Percentiles rank a stretch among this genome's conserved stretches.
phyloP scores from a whole-genome alignment of 805 yeast genomes.

The Kodamaea kaohsiungensis region DNA sequence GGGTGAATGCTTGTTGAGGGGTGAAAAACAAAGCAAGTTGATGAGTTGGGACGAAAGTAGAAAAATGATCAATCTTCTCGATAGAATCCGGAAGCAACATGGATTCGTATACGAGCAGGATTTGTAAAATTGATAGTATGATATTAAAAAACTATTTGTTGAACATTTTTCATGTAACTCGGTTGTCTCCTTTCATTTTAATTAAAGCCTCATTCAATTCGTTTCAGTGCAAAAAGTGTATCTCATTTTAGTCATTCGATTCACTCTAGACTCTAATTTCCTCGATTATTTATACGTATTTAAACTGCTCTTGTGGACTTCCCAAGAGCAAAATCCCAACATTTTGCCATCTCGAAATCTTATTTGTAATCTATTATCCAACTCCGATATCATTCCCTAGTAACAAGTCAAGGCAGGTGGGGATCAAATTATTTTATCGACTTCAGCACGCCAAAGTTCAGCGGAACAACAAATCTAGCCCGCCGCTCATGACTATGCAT shows the following conservation, averaged over 20 bases:
- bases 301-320: too few species aligned
- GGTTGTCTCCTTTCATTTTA: background rate
- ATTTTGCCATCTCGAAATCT: background rate
- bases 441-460: background rate
- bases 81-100: slow-evolving; percentile 43
- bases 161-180: background rate
- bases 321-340: too few species aligned
- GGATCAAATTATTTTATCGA: too few species aligned
- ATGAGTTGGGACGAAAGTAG: slow-evolving; percentile 49
- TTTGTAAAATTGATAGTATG: background rate
- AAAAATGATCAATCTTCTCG: slow-evolving; percentile 50
- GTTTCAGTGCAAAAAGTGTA: background rate
- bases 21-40: slow-evolving; percentile 34
- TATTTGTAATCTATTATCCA: background rate
- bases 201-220: background rate
- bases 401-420: too few species aligned
- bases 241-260: background rate
- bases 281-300: too few species aligned
- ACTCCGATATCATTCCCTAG: too few species aligned
- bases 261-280: too few species aligned
- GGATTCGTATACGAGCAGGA: slow-evolving; percentile 48
- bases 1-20: slow-evolving; percentile 45
- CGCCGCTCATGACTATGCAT: background rate
- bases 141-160: background rate
- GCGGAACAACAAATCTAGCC: background rate